These are phyloP conservation scores for Kwoniella bestiolae DNA, from an alignment of 768 basidiomycete species.

Conservation along the genomic window DNA sequence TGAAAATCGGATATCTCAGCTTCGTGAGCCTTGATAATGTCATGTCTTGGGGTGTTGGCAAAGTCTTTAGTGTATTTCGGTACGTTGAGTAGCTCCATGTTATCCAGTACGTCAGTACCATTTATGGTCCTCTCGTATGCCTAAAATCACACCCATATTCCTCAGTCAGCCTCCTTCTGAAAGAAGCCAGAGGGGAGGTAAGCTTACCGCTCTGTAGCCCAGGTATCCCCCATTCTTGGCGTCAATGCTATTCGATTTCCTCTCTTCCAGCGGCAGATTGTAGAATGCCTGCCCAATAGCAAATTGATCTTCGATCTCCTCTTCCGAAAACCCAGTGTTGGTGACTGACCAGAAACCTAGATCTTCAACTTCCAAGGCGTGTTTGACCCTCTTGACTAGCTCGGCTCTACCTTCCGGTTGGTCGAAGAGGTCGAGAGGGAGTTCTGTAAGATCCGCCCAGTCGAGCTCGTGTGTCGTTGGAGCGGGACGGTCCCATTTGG, in stretches of 20 bases:
- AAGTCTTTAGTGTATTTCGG: slow-evolving; percentile 57
- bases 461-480: slow-evolving; percentile 52
- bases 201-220: slow-evolving; percentile 58
- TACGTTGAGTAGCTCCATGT: slow-evolving; percentile 59
- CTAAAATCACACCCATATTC: slow-evolving; percentile 1
- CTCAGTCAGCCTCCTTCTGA: no score
- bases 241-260: slow-evolving; percentile 54
- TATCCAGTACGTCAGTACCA: slow-evolving; percentile 58
- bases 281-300: slow-evolving; percentile 59
- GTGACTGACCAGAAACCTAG: slow-evolving; percentile 51
- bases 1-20: slow-evolving; percentile 55
- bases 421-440: slow-evolving; percentile 41
- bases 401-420: slow-evolving; percentile 34
- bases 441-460: slow-evolving; percentile 53
- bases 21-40: slow-evolving; percentile 50
- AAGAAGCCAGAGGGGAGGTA: no score
- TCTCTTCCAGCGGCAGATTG: slow-evolving; percentile 58
- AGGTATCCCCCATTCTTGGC: slow-evolving; percentile 58
- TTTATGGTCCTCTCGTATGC: slow-evolving; percentile 54
- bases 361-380: slow-evolving; percentile 31
- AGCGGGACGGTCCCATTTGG: slow-evolving; percentile 32
- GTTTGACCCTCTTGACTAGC: slow-evolving; percentile 40
- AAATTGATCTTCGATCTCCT: slow-evolving; percentile 58
- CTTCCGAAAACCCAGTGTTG: slow-evolving; percentile 59
- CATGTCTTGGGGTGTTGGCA: slow-evolving; percentile 35